These are phyloP conservation scores for Fomitopsis pulvina DNA, from an alignment of 768 basidiomycete genomes.

Conservation along the genomic window DNA sequence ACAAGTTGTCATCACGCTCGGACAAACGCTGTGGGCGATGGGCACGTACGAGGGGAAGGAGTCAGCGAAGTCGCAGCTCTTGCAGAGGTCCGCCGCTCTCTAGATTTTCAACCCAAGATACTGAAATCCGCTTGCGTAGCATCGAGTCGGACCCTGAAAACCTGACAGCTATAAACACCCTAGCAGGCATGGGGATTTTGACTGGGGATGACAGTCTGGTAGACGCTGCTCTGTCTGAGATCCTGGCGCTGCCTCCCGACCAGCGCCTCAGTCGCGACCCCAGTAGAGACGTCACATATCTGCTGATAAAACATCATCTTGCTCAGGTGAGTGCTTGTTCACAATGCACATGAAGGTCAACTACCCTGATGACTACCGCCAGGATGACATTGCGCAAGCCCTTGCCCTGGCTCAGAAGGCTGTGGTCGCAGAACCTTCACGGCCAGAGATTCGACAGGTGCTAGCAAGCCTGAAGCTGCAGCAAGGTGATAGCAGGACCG, in stretches of 20 bases:
- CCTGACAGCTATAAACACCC: conserved; percentile 69
- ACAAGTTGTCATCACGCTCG: conserved; percentile 72
- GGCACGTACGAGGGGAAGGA: conserved; percentile 72
- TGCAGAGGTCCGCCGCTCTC: conserved; percentile 62
- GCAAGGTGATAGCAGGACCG: conserved; percentile 31
- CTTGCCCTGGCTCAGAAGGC: conserved; percentile 49
- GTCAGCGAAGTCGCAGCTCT: conserved; percentile 65
- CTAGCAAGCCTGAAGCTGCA: conserved; percentile 54
- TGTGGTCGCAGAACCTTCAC: conserved; percentile 50
- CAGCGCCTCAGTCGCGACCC: conserved; percentile 64
- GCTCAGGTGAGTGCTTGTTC: conserved; percentile 46
- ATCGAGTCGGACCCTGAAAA: conserved; percentile 76
- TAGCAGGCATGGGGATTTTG: conserved; percentile 87
- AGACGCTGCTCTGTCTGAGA: conserved; percentile 82
- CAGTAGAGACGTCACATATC: conserved; percentile 57
- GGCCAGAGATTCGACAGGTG: conserved; percentile 39
- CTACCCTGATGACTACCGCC: not conserved
- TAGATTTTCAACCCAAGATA: not conserved
- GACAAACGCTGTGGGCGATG: conserved; percentile 80
- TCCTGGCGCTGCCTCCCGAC: conserved; percentile 63
- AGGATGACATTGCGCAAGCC: conserved; percentile 48
- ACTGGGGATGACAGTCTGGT: conserved; percentile 72
- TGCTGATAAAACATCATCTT: conserved; percentile 68
- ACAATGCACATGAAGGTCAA: not conserved
- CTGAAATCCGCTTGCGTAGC: conserved; percentile 32